Base-by-base conservation (phyloP, 495 filamentous ascomycete species). In the Astrothelium subdiscretum region DNA sequence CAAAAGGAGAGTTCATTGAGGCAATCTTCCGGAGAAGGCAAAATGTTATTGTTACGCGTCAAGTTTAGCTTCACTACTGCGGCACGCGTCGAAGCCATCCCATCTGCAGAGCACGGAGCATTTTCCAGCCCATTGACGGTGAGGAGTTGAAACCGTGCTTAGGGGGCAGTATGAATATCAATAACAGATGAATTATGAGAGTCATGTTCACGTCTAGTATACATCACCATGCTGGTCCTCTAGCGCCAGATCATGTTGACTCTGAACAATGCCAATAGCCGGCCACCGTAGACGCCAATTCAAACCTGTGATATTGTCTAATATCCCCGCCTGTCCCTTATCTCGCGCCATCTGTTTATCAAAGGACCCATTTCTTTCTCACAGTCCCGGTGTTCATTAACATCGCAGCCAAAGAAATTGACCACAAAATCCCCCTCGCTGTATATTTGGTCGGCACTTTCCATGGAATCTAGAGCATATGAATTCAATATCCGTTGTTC, bases 371-470 rank as follows among this genome's bases (percentile, higher is more conserved):
- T 77, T 69, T 94, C 89, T 22, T 79, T 80, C 59, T 86, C 85
- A 73, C 95, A 99, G 61, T 80, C 82, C 35, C 82, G 73, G 10
- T 73, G 71, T 5, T 71, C 66, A 31, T 78, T 75, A n/a, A 73
- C 71, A 13, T 84, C 79, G 71, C 95, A 99, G 27, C 81, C 83
- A 20, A 78, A 74, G 63, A 97, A 89, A 20, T 83, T 79, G 65
- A 95, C 82, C 0, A 91, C 79, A 57, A 97, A 85, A 68, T 99
- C 94, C 0, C 90, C 95, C n/a, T 95, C 89, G 68, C 83, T 78
- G 73, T 88, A 92, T 1, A 70, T 71, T 6, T 79, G 83, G 67
- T 82, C 78, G 26, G 61, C 66, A 40, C 72, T 71, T 29, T 73
- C 76, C 1, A 71, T 63, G 6, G 79, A 76, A 59, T 82, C 80